These are phyloP conservation scores for Verticillium nubilum DNA, from an alignment of 2,329 filamentous ascomycete genomes.

Conservation along the genomic window DNA sequence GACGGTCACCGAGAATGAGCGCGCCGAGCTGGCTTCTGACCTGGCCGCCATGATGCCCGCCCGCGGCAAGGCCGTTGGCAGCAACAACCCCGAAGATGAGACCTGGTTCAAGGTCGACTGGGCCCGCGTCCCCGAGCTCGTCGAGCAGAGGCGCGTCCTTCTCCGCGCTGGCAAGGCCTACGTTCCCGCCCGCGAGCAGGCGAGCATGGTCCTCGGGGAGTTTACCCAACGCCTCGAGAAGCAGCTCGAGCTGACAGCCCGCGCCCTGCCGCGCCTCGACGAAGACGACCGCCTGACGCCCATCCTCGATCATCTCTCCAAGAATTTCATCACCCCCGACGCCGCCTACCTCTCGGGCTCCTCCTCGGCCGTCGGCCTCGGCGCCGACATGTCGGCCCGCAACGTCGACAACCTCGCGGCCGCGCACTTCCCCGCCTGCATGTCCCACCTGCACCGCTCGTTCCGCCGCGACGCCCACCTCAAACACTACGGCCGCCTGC, in stretches of 20 bases:
- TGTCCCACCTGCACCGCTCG: constrained; percentile 83
- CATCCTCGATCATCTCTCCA: constrained; percentile 72
- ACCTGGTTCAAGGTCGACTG: constrained; percentile 96
- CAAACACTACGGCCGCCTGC: constrained; percentile 87
- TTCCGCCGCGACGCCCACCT: constrained; percentile 84
- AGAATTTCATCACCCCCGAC: constrained; percentile 92
- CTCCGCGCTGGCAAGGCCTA: constrained; percentile 81
- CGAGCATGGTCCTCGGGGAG: constrained; percentile 83
- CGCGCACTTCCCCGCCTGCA: constrained; percentile 84
- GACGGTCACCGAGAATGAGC: constrained; percentile 73
- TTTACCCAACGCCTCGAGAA: constrained; percentile 76
- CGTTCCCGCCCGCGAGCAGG: constrained; percentile 80
- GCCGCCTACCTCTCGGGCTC: constrained; percentile 65
- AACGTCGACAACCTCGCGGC: constrained; percentile 71
- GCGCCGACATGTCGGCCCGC: constrained; percentile 69
- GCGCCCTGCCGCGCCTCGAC: constrained; percentile 84
- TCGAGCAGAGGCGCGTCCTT: constrained; percentile 74
- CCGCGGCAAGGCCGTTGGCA: constrained; percentile 27
- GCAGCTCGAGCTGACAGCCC: constrained; percentile 84
- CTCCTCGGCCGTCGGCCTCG: constrained; percentile 53
- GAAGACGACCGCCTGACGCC: constrained; percentile 85
- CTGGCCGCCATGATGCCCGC: constrained; percentile 45
- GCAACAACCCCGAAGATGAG: constrained; percentile 60
- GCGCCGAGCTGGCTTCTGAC: constrained; percentile 53
- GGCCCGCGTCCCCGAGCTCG: constrained; percentile 84